These are phyloP conservation scores for Toxoplasma gondii DNA, from an alignment of 169 alveolate genomes.

Conservation along the genomic window DNA sequence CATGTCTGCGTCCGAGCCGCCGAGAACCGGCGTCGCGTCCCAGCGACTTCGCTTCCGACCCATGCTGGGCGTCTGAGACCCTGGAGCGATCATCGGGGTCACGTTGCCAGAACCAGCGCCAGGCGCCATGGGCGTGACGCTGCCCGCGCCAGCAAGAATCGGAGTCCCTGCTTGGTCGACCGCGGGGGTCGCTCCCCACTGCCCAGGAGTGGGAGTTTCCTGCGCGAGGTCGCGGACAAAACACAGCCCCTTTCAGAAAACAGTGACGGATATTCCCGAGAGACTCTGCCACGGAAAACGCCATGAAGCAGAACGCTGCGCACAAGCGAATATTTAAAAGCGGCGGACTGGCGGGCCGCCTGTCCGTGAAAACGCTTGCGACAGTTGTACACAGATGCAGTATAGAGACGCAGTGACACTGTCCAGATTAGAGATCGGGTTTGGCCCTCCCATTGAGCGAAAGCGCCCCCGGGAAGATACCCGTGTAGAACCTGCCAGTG, in stretches of 20 bases:
- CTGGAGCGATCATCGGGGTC: conserved; percentile 29
- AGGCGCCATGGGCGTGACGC: conserved; percentile 53
- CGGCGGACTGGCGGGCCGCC: no score
- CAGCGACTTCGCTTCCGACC: conserved; percentile 64
- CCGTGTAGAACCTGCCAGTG: no score
- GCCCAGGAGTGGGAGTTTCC: conserved; percentile 74
- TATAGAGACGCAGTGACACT: no score
- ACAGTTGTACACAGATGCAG: no score
- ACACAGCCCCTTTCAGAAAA: neutral
- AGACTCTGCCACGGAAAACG: no score
- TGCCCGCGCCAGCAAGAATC: conserved; percentile 49
- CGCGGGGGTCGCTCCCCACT: conserved; percentile 75
- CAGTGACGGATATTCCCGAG: neutral
- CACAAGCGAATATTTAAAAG: no score
- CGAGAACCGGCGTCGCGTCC: conserved; percentile 73
- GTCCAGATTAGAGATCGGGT: no score
- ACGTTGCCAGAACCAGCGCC: conserved; percentile 4
- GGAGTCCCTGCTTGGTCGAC: conserved; percentile 27
- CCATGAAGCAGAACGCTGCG: no score
- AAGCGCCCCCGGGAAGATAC: no score
- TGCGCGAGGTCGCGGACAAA: neutral
- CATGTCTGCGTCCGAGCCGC: conserved; percentile 17
- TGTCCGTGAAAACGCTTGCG: no score
- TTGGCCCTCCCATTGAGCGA: no score
- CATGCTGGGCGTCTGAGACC: conserved; percentile 24